phyloP scores from a whole-genome alignment of 2,329 filamentous ascomycete genomes.

The Beauveria rudraprayagi region DNA sequence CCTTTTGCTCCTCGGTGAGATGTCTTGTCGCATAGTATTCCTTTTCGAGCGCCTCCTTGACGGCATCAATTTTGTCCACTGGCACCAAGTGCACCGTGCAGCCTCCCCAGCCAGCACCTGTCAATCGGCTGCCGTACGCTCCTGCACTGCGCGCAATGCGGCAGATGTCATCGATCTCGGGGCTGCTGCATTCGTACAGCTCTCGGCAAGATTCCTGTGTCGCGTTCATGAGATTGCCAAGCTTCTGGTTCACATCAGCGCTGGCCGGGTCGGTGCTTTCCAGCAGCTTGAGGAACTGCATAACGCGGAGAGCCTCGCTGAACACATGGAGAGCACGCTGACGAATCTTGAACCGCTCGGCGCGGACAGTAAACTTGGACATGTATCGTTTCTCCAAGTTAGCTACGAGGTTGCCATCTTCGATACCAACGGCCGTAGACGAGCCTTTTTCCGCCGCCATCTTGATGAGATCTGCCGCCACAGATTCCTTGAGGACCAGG shows the following conservation, averaged over 20 bases:
- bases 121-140: slow-evolving; percentile 76
- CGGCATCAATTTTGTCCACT: slow-evolving; percentile 67
- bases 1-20: slow-evolving; percentile 61
- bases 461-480: slow-evolving; percentile 60
- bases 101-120: slow-evolving; percentile 93
- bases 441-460: neutral
- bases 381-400: slow-evolving; percentile 67
- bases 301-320: slow-evolving; percentile 76
- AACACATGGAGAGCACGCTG: slow-evolving; percentile 89
- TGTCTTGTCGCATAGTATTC: slow-evolving; percentile 72
- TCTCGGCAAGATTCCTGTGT: slow-evolving; percentile 84
- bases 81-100: slow-evolving; percentile 92
- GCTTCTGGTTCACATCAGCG: slow-evolving; percentile 53
- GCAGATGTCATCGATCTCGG: slow-evolving; percentile 87
- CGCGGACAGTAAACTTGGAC: slow-evolving; percentile 80
- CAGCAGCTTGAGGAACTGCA: slow-evolving; percentile 75
- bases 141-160: slow-evolving; percentile 69
- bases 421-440: neutral
- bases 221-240: slow-evolving; percentile 80
- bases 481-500: slow-evolving; percentile 53
- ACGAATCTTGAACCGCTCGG: slow-evolving; percentile 77
- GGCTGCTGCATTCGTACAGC: slow-evolving; percentile 83
- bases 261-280: slow-evolving; percentile 36
- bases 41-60: slow-evolving; percentile 68
- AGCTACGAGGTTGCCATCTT: neutral